Percentiles rank a stretch among this genome's conserved stretches.
These are phyloP conservation scores for Colletotrichum tofieldiae DNA, from an alignment of 2,329 filamentous ascomycete genomes.

Conservation along the genomic window DNA sequence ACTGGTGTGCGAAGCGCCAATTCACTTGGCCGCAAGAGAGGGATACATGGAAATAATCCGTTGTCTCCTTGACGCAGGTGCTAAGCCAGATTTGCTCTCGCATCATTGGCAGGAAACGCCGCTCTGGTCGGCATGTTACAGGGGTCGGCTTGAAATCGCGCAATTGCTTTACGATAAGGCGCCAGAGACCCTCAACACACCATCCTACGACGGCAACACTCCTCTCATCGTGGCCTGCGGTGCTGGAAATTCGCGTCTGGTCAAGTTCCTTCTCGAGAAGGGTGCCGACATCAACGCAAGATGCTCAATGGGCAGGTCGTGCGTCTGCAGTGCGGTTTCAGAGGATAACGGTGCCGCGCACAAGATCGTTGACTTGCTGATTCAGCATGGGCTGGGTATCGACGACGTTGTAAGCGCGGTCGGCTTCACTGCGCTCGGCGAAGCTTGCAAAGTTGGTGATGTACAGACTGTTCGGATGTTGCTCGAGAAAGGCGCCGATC, in stretches of 20 bases:
- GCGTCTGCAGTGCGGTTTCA: conserved; percentile 38
- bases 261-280: conserved; percentile 44
- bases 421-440: conserved; percentile 43
- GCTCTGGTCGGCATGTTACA: conserved; percentile 43
- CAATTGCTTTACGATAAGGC: conserved; percentile 43
- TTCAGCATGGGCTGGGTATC: conserved; percentile 45
- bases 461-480: conserved; percentile 44
- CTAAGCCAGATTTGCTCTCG: conserved; percentile 34
- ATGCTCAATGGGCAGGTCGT: conserved; percentile 30
- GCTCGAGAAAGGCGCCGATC: conserved; percentile 46
- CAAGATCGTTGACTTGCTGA: conserved; percentile 41
- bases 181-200: conserved; percentile 44
- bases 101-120: conserved; percentile 43
- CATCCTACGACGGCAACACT: conserved; percentile 33
- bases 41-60: conserved; percentile 37
- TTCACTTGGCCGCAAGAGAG: conserved; percentile 41
- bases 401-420: conserved; percentile 37
- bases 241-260: conserved; percentile 32
- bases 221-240: conserved; percentile 44
- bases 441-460: conserved; percentile 41
- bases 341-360: conserved; percentile 15
- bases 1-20: conserved; percentile 40
- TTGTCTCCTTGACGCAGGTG: conserved; percentile 45
- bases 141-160: conserved; percentile 38
- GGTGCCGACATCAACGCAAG: conserved; percentile 43